phyloP scores from a whole-genome alignment of 306 rosid genomes.

The Cucurbita maxima region DNA sequence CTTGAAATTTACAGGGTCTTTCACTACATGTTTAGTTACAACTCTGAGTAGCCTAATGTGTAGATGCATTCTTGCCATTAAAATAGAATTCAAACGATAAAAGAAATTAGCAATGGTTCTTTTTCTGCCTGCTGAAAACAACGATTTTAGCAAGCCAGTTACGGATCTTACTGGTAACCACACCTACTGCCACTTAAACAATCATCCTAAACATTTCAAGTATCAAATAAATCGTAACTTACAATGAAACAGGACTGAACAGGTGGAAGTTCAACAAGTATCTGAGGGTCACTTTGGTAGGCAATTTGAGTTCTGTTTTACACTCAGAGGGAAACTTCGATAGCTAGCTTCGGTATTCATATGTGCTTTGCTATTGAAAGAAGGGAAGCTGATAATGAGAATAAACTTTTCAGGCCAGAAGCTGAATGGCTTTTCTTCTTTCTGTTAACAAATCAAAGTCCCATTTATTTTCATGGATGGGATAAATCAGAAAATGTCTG shows the following conservation, averaged over 20 bases:
- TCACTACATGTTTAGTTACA: background rate
- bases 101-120: background rate
- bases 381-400: background rate
- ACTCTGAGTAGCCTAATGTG: background rate
- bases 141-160: background rate
- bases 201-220: background rate
- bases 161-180: background rate
- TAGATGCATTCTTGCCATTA: background rate
- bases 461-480: background rate
- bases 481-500: background rate
- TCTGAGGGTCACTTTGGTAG: background rate
- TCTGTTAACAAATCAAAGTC: background rate
- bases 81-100: background rate
- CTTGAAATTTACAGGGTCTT: too few species aligned
- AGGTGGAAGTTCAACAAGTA: background rate
- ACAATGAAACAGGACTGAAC: background rate
- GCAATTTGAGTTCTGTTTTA: too few species aligned
- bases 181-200: background rate
- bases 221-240: background rate
- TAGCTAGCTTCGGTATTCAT: background rate
- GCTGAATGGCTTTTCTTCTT: background rate
- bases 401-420: background rate
- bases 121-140: background rate
- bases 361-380: background rate
- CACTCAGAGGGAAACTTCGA: background rate